Percentiles rank a stretch among this genome's conserved stretches.
phyloP scores from a whole-genome alignment of 768 basidiomycete species.

The Albatrellus ellisii region DNA sequence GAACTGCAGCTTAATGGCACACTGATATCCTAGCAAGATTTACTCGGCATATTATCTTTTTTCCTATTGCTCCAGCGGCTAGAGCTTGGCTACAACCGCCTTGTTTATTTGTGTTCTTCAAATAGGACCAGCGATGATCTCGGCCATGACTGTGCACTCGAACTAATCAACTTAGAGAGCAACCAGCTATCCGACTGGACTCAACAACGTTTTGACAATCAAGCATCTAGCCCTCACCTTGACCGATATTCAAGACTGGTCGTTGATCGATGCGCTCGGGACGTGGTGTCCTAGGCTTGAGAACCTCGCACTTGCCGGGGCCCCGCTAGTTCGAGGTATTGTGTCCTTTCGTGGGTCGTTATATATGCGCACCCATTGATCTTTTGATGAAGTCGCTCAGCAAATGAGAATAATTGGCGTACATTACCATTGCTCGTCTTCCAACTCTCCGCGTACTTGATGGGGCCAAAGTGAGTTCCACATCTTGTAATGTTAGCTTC shows the following conservation, averaged over 20 bases:
- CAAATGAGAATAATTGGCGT: constrained; percentile 29
- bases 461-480: constrained; percentile 45
- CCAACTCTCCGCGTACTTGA: constrained; percentile 52
- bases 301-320: constrained; percentile 45
- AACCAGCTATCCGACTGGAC: constrained; percentile 51
- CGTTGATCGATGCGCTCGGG: constrained; percentile 47
- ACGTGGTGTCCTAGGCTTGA: constrained; percentile 59
- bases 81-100: constrained; percentile 61
- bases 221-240: constrained; percentile 50
- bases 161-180: constrained; percentile 54
- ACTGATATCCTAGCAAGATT: constrained; percentile 57
- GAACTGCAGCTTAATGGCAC: constrained; percentile 71
- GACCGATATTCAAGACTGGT: constrained; percentile 49
- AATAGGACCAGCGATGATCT: no score
- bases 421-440: constrained; percentile 53
- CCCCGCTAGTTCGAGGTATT: constrained; percentile 47
- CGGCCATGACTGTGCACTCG: constrained; percentile 22
- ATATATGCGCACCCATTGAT: background rate
- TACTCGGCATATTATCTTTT: constrained; percentile 31
- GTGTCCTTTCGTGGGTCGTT: background rate
- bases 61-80: constrained; percentile 44
- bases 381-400: constrained; percentile 24
- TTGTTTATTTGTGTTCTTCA: no score
- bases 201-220: constrained; percentile 22
- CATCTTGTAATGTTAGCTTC: background rate